These are phyloP conservation scores for Paramecium biaurelia DNA, from an alignment of 73 alveolate species.

Conservation along the genomic window DNA sequence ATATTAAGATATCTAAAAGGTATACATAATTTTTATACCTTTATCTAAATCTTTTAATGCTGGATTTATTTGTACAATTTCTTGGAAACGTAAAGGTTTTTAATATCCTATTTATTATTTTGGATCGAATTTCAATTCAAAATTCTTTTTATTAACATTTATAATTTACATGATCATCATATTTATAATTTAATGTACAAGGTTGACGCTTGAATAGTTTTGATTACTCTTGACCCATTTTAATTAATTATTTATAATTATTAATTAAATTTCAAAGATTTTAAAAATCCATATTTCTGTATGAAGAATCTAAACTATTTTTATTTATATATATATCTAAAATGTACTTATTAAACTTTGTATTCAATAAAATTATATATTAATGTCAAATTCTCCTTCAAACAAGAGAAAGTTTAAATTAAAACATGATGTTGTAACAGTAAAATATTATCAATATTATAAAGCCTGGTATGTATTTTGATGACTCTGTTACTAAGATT, in stretches of 20 bases:
- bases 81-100: not conserved
- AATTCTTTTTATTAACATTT: not conserved
- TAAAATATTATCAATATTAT: not conserved
- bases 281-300: not conserved
- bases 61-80: not conserved
- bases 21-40: not conserved
- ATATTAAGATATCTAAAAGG: not conserved
- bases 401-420: not conserved
- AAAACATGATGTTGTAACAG: not conserved
- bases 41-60: not conserved
- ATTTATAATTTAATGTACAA: not conserved
- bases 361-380: not conserved
- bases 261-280: not conserved
- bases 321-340: not conserved
- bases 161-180: not conserved
- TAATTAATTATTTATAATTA: not conserved
- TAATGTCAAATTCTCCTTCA: not conserved
- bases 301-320: not conserved
- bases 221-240: not conserved
- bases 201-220: slow-evolving; percentile 4
- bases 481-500: not conserved
- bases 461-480: not conserved
- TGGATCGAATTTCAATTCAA: not conserved
- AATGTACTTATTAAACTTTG: not conserved
- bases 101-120: not conserved